Evolutionary conservation across 2,329 filamentous ascomycete species (phyloP).

Genomic region (Davidsoniella neocaledoniae): DNA sequence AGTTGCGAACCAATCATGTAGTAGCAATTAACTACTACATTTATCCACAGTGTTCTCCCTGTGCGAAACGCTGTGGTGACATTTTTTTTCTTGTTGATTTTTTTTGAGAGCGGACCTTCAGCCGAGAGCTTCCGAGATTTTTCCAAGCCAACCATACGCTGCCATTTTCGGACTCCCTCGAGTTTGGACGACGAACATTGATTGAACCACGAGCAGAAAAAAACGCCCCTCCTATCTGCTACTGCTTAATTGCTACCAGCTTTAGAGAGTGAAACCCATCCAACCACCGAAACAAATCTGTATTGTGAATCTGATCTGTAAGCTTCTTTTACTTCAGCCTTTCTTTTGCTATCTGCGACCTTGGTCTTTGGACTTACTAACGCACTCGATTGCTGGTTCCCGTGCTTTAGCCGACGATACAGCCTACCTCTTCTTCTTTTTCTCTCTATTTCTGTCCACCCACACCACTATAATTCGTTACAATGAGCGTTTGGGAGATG

Average conservation of each 20-base stretch:
- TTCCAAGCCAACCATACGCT: slow-evolving; percentile 11
- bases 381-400: background rate
- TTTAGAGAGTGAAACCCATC: background rate
- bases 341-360: background rate
- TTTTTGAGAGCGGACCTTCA: background rate
- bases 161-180: background rate
- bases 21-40: too few species aligned
- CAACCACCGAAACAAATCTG: background rate
- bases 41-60: too few species aligned
- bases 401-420: too few species aligned
- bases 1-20: too few species aligned
- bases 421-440: background rate
- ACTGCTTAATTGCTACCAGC: too few species aligned
- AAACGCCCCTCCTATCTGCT: slow-evolving; percentile 1
- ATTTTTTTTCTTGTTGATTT: background rate
- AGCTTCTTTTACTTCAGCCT: background rate
- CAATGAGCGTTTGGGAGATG: slow-evolving; percentile 52
- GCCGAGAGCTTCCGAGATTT: slow-evolving; percentile 13
- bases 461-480: slow-evolving; percentile 16
- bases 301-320: background rate
- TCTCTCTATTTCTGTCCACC: background rate
- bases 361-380: too few species aligned
- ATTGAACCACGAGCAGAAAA: slow-evolving; percentile 3
- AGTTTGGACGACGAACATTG: too few species aligned
- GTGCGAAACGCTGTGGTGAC: too few species aligned